Percentiles rank a stretch among this genome's conserved stretches.
phyloP scores from a whole-genome alignment of 805 yeast genomes.

The Lipomyces sp. region DNA sequence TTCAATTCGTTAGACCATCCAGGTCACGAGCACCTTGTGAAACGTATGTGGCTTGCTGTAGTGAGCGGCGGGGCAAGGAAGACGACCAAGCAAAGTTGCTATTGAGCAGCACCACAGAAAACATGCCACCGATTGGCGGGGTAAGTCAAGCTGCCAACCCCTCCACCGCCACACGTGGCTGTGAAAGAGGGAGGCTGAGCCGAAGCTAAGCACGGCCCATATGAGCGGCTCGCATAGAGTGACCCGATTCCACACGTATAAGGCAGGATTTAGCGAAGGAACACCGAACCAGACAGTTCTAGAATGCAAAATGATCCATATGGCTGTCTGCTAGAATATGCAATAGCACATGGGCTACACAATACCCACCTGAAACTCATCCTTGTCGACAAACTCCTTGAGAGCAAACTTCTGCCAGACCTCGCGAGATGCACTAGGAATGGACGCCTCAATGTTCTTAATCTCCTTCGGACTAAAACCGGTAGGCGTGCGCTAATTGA shows the following conservation, averaged over 20 bases:
- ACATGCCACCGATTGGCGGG: no score
- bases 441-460: conserved; percentile 75
- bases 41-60: not conserved
- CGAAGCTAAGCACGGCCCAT: no score
- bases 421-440: conserved; percentile 77
- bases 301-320: conserved; percentile 1
- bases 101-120: not conserved
- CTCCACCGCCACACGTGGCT: no score
- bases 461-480: conserved; percentile 93
- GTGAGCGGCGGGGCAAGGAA: not conserved
- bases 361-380: conserved; percentile 52
- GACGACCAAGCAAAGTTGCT: not conserved
- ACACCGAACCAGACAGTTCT: not conserved
- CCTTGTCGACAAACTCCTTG: conserved; percentile 54
- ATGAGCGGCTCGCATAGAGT: not conserved
- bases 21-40: not conserved
- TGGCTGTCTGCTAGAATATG: not conserved
- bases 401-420: conserved; percentile 76
- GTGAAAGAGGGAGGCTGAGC: no score
- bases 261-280: not conserved
- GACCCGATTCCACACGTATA: no score
- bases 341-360: not conserved
- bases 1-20: not conserved
- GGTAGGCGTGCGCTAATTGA: conserved; percentile 68
- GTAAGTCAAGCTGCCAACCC: not conserved